phyloP scores from a whole-genome alignment of 1,284 basidiomycete species.

The Ceratobasidium sp. region DNA sequence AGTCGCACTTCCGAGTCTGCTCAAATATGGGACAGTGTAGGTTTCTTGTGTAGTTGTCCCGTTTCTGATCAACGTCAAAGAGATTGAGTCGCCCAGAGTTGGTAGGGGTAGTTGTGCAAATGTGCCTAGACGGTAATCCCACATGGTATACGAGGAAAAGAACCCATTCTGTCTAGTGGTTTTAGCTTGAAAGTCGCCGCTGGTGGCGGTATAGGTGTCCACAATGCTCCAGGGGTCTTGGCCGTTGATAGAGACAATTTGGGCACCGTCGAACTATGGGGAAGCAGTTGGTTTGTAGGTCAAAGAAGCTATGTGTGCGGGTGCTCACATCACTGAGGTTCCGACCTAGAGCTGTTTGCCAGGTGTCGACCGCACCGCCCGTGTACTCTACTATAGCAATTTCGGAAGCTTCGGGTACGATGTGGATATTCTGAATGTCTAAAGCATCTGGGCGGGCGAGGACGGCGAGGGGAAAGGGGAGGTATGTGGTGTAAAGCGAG shows the following conservation, averaged over 20 bases:
- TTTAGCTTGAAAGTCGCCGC: constrained; percentile 54
- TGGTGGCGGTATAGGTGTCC: constrained; percentile 57
- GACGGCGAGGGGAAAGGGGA: constrained; percentile 61
- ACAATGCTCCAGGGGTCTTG: constrained; percentile 61
- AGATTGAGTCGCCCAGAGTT: constrained; percentile 56
- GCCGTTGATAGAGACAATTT: constrained; percentile 61
- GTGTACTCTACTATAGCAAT: constrained; percentile 61
- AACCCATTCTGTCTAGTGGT: constrained; percentile 59
- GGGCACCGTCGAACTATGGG: constrained; percentile 58
- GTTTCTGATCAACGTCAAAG: constrained; percentile 57
- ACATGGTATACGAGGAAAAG: constrained; percentile 55
- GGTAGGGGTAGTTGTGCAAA: constrained; percentile 66
- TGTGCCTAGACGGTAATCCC: constrained; percentile 66
- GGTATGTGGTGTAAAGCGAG: constrained; percentile 51
- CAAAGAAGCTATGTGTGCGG: too few relatives aligned
- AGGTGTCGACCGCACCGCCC: constrained; percentile 49
- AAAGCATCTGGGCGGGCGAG: constrained; percentile 55
- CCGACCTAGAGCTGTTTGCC: constrained; percentile 59
- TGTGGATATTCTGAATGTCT: constrained; percentile 55
- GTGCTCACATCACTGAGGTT: constrained; percentile 51
- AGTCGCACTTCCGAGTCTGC: constrained; percentile 55
- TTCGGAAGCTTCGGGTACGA: constrained; percentile 64
- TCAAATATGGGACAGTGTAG: constrained; percentile 62
- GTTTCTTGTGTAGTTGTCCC: constrained; percentile 52
- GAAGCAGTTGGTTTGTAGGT: background rate